A percentile compares a stretch with the other conserved stretches of the same genome.
Conservation (phyloP, 352 stramenopile species). For the Phytophthora brassicae region DNA sequence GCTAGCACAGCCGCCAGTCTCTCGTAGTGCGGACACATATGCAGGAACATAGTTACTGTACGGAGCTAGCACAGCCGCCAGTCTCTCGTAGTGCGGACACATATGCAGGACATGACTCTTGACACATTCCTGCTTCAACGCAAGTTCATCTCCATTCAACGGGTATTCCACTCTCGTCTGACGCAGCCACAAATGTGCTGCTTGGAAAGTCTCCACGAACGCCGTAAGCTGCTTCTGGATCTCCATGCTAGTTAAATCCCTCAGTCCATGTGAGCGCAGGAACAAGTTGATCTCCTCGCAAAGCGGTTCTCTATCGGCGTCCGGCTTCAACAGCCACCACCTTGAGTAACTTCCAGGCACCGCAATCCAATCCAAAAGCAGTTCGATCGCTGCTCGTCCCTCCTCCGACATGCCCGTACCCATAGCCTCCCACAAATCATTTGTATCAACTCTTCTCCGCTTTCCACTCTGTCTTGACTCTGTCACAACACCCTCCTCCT, state of each 20-base stretch:
- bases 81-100: slow-evolving; percentile 43
- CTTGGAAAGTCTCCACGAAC: slow-evolving; percentile 42
- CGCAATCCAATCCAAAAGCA: slow-evolving; percentile 43
- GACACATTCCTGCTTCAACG: slow-evolving; percentile 31
- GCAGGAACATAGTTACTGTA: no score
- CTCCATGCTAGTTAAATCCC: slow-evolving; percentile 25
- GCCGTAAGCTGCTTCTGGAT: slow-evolving; percentile 30
- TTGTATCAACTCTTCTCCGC: slow-evolving; percentile 4
- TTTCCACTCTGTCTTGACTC: slow-evolving; percentile 7
- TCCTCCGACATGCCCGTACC: slow-evolving; percentile 9
- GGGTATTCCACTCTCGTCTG: slow-evolving; percentile 31
- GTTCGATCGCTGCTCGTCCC: slow-evolving; percentile 13
- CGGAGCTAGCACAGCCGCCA: slow-evolving; percentile 32
- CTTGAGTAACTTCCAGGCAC: slow-evolving; percentile 42
- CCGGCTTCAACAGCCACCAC: slow-evolving; percentile 30
- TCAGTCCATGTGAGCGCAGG: slow-evolving; percentile 31
- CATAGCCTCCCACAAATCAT: slow-evolving; percentile 9
- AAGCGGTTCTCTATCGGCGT: slow-evolving; percentile 32
- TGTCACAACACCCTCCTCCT: background rate
- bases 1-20: slow-evolving; percentile 33
- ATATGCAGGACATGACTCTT: slow-evolving; percentile 41
- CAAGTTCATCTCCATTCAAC: slow-evolving; percentile 2
- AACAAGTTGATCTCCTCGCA: slow-evolving; percentile 42
- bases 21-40: slow-evolving; percentile 49
- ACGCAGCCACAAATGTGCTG: slow-evolving; percentile 35